These are phyloP conservation scores for Aspergillus ellipticus DNA, from an alignment of 495 filamentous ascomycete species.

Conservation along the genomic window DNA sequence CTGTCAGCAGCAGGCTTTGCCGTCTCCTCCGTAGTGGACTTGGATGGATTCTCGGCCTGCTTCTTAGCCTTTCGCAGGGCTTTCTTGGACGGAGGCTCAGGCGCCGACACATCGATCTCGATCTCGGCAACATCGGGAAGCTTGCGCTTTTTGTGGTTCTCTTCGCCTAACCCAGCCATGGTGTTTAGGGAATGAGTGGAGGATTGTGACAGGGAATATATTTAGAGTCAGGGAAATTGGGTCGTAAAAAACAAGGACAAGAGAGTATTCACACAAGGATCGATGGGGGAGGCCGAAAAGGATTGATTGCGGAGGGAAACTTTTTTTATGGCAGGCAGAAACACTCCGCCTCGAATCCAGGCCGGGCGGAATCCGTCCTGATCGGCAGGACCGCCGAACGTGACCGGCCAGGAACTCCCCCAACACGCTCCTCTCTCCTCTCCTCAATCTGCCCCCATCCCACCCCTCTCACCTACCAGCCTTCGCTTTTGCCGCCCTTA, in stretches of 20 bases:
- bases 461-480: background rate
- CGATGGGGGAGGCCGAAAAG: background rate
- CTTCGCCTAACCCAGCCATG: slow-evolving; percentile 30
- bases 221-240: background rate
- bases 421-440: background rate
- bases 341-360: slow-evolving; percentile 17
- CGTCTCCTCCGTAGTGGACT: slow-evolving; percentile 30
- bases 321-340: slow-evolving; percentile 34
- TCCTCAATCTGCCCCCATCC: background rate
- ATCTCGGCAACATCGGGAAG: slow-evolving; percentile 60
- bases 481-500: background rate
- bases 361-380: background rate
- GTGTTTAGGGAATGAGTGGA: background rate
- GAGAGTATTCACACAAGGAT: background rate
- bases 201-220: slow-evolving; percentile 3
- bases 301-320: background rate
- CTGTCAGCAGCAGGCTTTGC: slow-evolving; percentile 31
- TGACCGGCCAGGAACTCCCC: background rate
- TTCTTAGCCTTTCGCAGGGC: slow-evolving; percentile 78
- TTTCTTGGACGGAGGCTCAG: slow-evolving; percentile 93
- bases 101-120: slow-evolving; percentile 80
- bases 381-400: background rate
- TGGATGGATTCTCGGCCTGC: slow-evolving; percentile 40
- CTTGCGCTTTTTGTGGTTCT: slow-evolving; percentile 66
- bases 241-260: slow-evolving; percentile 1